phyloP scores from a whole-genome alignment of 345 rosid genomes.

The Aurinia saxatilis region DNA sequence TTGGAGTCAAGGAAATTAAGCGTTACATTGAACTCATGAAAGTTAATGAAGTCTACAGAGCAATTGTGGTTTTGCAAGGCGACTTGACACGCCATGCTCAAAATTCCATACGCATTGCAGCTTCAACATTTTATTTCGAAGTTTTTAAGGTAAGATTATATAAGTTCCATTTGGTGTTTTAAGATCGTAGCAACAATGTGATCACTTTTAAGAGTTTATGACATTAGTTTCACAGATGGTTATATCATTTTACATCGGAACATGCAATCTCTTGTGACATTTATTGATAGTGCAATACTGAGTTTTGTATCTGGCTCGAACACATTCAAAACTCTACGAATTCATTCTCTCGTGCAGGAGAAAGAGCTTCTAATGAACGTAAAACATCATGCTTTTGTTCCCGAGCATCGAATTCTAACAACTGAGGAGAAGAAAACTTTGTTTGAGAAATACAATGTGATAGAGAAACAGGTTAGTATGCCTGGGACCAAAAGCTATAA shows the following conservation, averaged over 20 bases:
- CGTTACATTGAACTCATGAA: slow-evolving; percentile 58
- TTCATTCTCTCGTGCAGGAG: slow-evolving; percentile 31
- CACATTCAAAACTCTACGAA: neutral
- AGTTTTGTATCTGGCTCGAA: neutral
- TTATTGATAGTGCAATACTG: neutral
- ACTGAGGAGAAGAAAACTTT: slow-evolving; percentile 55
- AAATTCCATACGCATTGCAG: slow-evolving; percentile 42
- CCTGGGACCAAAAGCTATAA: neutral
- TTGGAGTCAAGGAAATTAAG: slow-evolving; percentile 52
- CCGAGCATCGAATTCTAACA: slow-evolving; percentile 52
- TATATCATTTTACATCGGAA: neutral
- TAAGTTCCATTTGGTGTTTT: neutral
- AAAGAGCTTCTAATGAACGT: slow-evolving; percentile 48
- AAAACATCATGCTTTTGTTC: slow-evolving; percentile 51
- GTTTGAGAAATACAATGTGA: slow-evolving; percentile 49
- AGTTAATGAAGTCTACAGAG: slow-evolving; percentile 53
- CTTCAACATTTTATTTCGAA: slow-evolving; percentile 54
- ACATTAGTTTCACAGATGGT: neutral
- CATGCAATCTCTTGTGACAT: neutral
- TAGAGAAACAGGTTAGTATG: slow-evolving; percentile 49
- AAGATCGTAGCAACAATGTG: no score
- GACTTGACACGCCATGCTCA: slow-evolving; percentile 58
- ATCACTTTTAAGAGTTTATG: no score
- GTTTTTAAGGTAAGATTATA: slow-evolving; percentile 52
- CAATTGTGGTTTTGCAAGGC: slow-evolving; percentile 56